Base-by-base conservation (phyloP, 2,329 filamentous ascomycete species). In the Cladophialophora exuberans region DNA sequence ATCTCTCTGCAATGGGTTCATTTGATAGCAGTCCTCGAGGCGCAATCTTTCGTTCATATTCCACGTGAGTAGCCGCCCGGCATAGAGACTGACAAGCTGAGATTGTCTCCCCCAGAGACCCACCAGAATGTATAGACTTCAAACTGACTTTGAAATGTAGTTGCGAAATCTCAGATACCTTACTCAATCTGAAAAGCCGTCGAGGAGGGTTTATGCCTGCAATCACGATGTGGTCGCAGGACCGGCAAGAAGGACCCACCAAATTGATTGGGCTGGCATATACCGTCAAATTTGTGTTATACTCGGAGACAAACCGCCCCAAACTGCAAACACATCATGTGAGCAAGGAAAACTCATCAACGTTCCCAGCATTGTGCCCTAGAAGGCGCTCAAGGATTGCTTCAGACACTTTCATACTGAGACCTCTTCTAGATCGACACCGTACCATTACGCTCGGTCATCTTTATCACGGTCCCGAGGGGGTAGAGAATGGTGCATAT, bases 401-500 rank as follows among this genome's bases (percentile, higher is more conserved):
- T 30, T 25, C 20, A 30, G 22, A n/a, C n/a, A 6, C 4, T 25
- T 45, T 18, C 30, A 17, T 22, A 10, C 11, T 45, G 42, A 2
- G 22, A 26, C 42, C 42, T 13, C 11, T 17, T 28, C 20, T 56
- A 80, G 77, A 81, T 82, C 6, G 72, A 75, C 48, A 56, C 63
- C 7, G 70, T 72, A n/a, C 64, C 66, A 6, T 55, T 64, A 28
- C 69, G 62, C 17, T 65, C 63, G 17, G 68, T 74, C 2, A 67
- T 74, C 6, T 73, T 73, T 52, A 64, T 75, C 2, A 70, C 68
- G 0, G 71, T 45, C 72, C 72, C 0, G 64, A 64, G 39, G 64
- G 61, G 2, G 47, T 69, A 9, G 64, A 67, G 38, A 70, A 66
- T 36, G 71, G 58, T 39, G 75, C 79, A 38, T 83, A 81, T 60